phyloP scores from a whole-genome alignment of 1,284 basidiomycete species.

The Boletus sp. region DNA sequence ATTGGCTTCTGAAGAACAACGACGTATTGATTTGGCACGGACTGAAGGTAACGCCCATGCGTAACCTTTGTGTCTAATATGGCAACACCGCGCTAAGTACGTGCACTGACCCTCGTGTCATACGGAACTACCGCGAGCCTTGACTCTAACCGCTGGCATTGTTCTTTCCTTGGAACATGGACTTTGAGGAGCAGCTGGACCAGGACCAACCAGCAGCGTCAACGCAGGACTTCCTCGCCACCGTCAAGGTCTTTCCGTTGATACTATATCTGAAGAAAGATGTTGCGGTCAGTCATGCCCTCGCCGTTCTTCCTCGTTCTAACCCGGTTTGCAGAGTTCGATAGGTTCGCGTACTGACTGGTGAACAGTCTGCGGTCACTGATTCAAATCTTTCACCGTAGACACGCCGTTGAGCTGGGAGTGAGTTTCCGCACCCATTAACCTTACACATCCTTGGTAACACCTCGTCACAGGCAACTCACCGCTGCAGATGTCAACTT shows the following conservation, averaged over 20 bases:
- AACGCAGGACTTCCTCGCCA: conserved; percentile 50
- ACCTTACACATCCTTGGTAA: not conserved
- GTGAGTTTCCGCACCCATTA: conserved; percentile 40
- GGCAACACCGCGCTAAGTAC: too few species aligned
- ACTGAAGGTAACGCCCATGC: conserved; percentile 10
- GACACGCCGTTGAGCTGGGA: conserved; percentile 83
- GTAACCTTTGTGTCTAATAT: conserved; percentile 23
- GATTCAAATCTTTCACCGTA: conserved; percentile 28
- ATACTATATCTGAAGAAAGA: conserved; percentile 69
- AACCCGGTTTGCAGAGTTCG: conserved; percentile 19
- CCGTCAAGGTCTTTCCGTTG: conserved; percentile 71
- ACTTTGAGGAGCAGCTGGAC: conserved; percentile 43
- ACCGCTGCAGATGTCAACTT: conserved; percentile 84
- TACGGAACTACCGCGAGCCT: too few species aligned
- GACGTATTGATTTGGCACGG: conserved; percentile 26
- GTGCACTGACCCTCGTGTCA: too few species aligned
- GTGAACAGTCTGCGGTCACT: conserved; percentile 1
- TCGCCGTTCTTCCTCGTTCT: conserved; percentile 6
- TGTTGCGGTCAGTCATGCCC: conserved; percentile 49
- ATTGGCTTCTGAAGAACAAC: conserved; percentile 30
- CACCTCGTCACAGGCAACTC: conserved; percentile 50
- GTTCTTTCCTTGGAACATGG: conserved; percentile 37
- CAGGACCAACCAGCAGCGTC: conserved; percentile 44
- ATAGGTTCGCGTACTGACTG: conserved; percentile 23
- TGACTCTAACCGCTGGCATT: not conserved